These are phyloP conservation scores for Zasmidium cellare DNA, from an alignment of 2,329 filamentous ascomycete species.

Conservation along the genomic window DNA sequence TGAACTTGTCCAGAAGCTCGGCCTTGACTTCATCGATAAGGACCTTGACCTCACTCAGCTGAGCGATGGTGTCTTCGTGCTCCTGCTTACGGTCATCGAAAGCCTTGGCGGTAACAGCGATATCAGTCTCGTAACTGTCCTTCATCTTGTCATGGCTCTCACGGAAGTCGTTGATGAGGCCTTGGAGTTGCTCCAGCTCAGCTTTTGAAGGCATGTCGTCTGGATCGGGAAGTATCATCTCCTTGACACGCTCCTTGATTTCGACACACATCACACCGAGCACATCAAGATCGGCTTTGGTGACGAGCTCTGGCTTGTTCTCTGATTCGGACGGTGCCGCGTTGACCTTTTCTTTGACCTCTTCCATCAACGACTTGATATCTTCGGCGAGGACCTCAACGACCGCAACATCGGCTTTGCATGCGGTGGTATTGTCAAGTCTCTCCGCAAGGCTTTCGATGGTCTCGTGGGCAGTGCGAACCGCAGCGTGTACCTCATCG, in stretches of 20 bases:
- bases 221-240: conserved; percentile 69
- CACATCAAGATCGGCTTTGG: conserved; percentile 77
- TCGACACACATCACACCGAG: conserved; percentile 82
- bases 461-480: conserved; percentile 73
- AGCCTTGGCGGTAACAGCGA: conserved; percentile 72
- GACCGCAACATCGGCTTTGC: conserved; percentile 74
- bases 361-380: conserved; percentile 72
- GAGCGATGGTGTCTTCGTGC: conserved; percentile 73
- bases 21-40: conserved; percentile 78
- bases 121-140: conserved; percentile 71
- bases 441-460: conserved; percentile 66
- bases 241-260: conserved; percentile 75
- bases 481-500: conserved; percentile 64
- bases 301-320: conserved; percentile 58
- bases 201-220: conserved; percentile 73
- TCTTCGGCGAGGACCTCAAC: conserved; percentile 79
- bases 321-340: conserved; percentile 49
- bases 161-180: conserved; percentile 52
- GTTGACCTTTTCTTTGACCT: conserved; percentile 51
- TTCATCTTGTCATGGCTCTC: conserved; percentile 66
- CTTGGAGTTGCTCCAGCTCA: conserved; percentile 66
- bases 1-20: conserved; percentile 73
- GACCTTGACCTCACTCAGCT: conserved; percentile 74
- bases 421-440: conserved; percentile 66
- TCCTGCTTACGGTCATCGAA: conserved; percentile 84